A percentile compares a stretch with the other conserved stretches of the same genome.
Conservation (phyloP, 169 alveolate genomes). For the Plasmodium coatneyi region DNA sequence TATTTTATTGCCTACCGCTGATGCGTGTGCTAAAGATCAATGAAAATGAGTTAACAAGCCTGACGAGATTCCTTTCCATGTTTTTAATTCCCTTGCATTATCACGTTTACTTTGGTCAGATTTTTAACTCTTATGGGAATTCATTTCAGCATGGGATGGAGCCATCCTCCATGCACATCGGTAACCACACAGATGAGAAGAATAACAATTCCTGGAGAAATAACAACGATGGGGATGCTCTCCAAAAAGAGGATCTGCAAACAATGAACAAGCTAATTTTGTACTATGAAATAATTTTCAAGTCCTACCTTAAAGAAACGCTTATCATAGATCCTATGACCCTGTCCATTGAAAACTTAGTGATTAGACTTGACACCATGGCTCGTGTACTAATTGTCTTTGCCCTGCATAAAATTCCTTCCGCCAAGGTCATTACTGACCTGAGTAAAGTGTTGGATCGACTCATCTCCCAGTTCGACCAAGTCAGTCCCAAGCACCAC, state of each 20-base stretch:
- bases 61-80: background rate
- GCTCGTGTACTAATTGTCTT: background rate
- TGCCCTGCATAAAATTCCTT: background rate
- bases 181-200: background rate
- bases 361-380: background rate
- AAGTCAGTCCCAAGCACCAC: background rate
- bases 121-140: background rate
- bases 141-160: background rate
- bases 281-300: background rate
- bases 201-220: background rate
- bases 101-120: background rate
- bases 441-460: background rate
- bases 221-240: background rate
- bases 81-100: background rate
- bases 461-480: background rate
- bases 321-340: background rate
- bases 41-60: background rate
- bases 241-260: background rate
- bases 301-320: background rate
- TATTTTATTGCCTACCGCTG: background rate
- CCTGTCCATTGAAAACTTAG: background rate
- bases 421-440: background rate
- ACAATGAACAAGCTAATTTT: background rate
- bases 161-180: background rate
- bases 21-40: background rate